Evolutionary conservation across 1,284 basidiomycete genomes (phyloP), one percentile per base, ranked within the genome.

Genomic region (Melanopsichium pennsylvanicum): DNA sequence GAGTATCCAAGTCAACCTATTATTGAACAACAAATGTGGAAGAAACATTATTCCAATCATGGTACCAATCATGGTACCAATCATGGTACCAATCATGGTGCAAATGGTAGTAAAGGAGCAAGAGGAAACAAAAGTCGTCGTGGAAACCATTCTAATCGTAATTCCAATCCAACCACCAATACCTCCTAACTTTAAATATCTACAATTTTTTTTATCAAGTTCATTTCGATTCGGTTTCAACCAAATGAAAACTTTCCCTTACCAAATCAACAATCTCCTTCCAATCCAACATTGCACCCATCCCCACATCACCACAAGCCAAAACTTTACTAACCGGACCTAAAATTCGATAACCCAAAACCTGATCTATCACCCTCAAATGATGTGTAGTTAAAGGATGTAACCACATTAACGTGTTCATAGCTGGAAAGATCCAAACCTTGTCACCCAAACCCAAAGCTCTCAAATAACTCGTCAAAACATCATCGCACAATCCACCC

Each of bases 321-420:
- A 98, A 84, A 18, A 77, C 83, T 82, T 95, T 96, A 2, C 88
- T 88, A 33, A 94, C 89, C 0, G 94, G 95, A 0, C 94, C 93
- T 3, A 89, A 84, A 8, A 97, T 86, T 32, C 87, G 83, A 77
- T 96, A 97, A 2, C 86, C 86, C 10, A 96, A 85, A 36, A 89
- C 85, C 1, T 93, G 88, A 16, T 84, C 84, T 1, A 93, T 85
- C 27, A 89, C 76, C 10, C 85, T 84, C 19, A 97, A 79, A 74
- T 98, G 95, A 58, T 88, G 86, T 2, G 86, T 85, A 0, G 95
- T 97, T 29, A 97, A 84, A n/a, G 93, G 92, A 77, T 98, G 93
- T 64, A 90, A 86, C 79, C 91, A 97, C 95, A 98, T 97, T 68
- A 91, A 84, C 5, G 94, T 97, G 81, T 98, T 98, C 95, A 97